Conservation (phyloP, 768 basidiomycete species). For the Mycena indigotica region DNA sequence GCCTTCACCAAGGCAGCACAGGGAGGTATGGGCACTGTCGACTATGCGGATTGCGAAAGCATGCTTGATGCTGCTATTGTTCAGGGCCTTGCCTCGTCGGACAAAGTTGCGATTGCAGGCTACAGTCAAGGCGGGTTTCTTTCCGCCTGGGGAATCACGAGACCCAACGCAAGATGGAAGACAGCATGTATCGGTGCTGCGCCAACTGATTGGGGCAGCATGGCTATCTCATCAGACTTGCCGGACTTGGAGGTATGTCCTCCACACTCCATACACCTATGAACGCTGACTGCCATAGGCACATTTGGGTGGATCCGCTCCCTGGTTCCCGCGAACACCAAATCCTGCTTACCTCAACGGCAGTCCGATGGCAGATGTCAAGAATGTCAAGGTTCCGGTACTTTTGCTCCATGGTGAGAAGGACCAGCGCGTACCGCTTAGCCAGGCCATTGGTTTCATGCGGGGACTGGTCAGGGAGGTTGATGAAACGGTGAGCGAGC, state of each 20-base stretch:
- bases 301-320: constrained; percentile 11
- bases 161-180: constrained; percentile 19
- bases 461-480: constrained; percentile 16
- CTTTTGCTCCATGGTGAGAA: constrained; percentile 17
- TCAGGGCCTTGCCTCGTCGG: constrained; percentile 8
- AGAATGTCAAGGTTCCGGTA: constrained; percentile 18
- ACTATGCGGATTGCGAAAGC: constrained; percentile 20
- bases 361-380: constrained; percentile 18
- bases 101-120: constrained; percentile 20
- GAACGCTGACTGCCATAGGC: constrained; percentile 1
- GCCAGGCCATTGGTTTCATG: constrained; percentile 20
- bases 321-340: constrained; percentile 10
- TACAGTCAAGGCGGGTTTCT: constrained; percentile 22
- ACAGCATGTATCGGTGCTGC: constrained; percentile 15
- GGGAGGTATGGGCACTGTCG: constrained; percentile 17
- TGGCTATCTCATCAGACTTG: constrained; percentile 11
- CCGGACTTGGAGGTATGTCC: constrained; percentile 11
- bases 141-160: constrained; percentile 17
- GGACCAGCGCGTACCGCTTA: constrained; percentile 18
- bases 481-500: constrained; percentile 8
- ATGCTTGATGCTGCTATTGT: constrained; percentile 17
- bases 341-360: constrained; percentile 14
- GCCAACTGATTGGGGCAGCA: constrained; percentile 19
- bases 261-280: neutral
- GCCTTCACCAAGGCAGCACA: constrained; percentile 9